Base-by-base conservation (phyloP, 257 asterid genomes). In the Vinca minor region DNA sequence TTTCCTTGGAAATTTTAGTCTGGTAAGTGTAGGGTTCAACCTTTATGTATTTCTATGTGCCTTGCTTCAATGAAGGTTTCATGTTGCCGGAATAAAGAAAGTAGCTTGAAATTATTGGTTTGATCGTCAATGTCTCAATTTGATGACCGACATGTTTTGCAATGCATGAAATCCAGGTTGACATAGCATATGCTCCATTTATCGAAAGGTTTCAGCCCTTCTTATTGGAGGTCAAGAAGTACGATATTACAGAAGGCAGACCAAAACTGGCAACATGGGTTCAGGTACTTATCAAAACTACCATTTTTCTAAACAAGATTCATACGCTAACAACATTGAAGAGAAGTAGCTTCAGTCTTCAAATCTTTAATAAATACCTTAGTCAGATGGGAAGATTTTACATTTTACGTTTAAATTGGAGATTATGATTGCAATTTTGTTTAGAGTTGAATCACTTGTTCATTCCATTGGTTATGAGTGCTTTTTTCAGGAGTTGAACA, bases 1-100 rank as follows among this genome's bases (percentile, higher is more conserved):
- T 71, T 82, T 87, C 74, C 91, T 90, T 45, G 97, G 97, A 77
- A 73, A 77, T 47, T 84, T 90, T 55, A 90, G 96, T 78, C 77
- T 87, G 82, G 95, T 84, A 65, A 73, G 89, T 65, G 61, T 45
- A 34, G 7, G 4, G n/a, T 46, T 29, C 23, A 3, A 56, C 42
- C 45, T 63, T 12, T 13, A 5, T 23, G 13, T 20, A 1, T 28
- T 28, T 29, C 18, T 23, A 26, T 53, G 36, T 36, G 1, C 10
- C 47, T 34, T 39, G 6, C 28, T 58, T 68, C 32, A 29, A 15
- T 28, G 49, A 32, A 53, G 23, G 31, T 8, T 48, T 28, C 54
- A 6, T 15, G 34, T 20, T 14, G 56, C 47, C 55, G 46, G 34
- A 50, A 44, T n/a, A 42, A 36, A 36, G 28, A 59, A 46, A 41